Conservation (phyloP, 495 filamentous ascomycete species). For the Xylaria castorea region DNA sequence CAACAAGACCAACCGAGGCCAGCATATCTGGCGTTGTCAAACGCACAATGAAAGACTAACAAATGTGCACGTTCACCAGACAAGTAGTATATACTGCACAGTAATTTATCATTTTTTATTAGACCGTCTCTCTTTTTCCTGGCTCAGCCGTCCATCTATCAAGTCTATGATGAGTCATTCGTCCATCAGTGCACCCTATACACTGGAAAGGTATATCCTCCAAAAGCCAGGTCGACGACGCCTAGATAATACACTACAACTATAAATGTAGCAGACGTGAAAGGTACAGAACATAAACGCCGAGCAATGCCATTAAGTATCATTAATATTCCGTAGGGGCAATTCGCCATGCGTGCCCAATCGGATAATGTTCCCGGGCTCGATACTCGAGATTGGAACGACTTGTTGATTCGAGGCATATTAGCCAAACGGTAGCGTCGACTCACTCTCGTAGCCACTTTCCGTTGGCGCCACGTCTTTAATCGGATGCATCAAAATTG, state of each 20-base stretch:
- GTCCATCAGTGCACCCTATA: constrained; percentile 23
- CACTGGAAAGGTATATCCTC: constrained; percentile 27
- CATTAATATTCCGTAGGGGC: constrained; percentile 18
- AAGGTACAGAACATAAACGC: constrained; percentile 25
- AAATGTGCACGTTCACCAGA: neutral
- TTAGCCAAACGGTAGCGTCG: constrained; percentile 36
- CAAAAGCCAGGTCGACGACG: constrained; percentile 20
- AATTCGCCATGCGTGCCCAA: neutral
- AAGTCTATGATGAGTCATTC: constrained; percentile 22
- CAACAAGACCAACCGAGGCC: neutral
- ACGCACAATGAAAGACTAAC: neutral
- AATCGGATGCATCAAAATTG: constrained; percentile 63
- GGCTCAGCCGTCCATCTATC: constrained; percentile 16
- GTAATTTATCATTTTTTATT: constrained; percentile 8
- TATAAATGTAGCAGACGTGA: constrained; percentile 26
- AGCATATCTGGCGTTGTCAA: neutral
- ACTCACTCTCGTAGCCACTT: constrained; percentile 48
- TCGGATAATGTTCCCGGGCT: neutral
- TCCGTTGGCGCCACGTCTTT: constrained; percentile 55
- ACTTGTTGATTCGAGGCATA: neutral
- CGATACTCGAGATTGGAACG: neutral
- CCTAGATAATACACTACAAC: constrained; percentile 13
- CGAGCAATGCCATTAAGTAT: constrained; percentile 27
- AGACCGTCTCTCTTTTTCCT: constrained; percentile 5
- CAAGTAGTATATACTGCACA: neutral